Percentiles rank a stretch among this genome's conserved stretches.
Evolutionary conservation across 2,329 filamentous ascomycete species (phyloP).

Genomic region (Aurifilum marmelostoma): DNA sequence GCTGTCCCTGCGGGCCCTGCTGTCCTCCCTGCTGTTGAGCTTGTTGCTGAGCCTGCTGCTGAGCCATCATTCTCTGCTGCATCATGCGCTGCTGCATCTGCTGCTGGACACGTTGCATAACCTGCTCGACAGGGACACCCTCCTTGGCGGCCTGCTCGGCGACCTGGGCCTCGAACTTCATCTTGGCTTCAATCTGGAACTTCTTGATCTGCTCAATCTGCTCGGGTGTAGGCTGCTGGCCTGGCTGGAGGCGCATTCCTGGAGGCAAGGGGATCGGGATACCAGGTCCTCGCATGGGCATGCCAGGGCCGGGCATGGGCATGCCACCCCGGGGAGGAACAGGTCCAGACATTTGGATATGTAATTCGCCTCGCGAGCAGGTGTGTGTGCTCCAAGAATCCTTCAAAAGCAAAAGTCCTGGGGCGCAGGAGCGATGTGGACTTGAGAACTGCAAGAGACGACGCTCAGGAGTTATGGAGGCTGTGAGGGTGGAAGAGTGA

Average conservation of each 20-base stretch:
- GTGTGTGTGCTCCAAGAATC: background rate
- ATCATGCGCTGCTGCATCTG: conserved; percentile 57
- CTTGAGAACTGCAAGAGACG: background rate
- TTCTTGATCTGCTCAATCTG: conserved; percentile 69
- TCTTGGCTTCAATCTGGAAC: conserved; percentile 21
- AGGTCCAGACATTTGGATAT: conserved; percentile 18
- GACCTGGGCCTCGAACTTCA: conserved; percentile 72
- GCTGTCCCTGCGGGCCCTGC: conserved; percentile 1
- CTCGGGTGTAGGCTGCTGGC: conserved; percentile 61
- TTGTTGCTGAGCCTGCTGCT: conserved; percentile 46
- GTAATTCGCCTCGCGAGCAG: background rate
- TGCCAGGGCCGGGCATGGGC: conserved; percentile 23
- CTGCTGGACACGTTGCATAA: conserved; percentile 70
- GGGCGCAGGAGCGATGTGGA: background rate
- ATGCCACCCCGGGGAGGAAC: conserved; percentile 26
- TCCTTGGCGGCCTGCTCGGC: conserved; percentile 80
- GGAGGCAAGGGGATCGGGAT: conserved; percentile 32
- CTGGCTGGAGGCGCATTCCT: conserved; percentile 34
- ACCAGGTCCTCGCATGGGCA: conserved; percentile 23
- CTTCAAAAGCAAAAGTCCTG: background rate
- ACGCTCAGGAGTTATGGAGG: background rate
- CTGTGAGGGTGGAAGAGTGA: background rate
- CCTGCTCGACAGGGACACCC: conserved; percentile 84
- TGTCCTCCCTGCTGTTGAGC: conserved; percentile 38
- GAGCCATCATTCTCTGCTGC: conserved; percentile 33